phyloP scores from a whole-genome alignment of 106 monocot genomes.

The Dioscorea alata region DNA sequence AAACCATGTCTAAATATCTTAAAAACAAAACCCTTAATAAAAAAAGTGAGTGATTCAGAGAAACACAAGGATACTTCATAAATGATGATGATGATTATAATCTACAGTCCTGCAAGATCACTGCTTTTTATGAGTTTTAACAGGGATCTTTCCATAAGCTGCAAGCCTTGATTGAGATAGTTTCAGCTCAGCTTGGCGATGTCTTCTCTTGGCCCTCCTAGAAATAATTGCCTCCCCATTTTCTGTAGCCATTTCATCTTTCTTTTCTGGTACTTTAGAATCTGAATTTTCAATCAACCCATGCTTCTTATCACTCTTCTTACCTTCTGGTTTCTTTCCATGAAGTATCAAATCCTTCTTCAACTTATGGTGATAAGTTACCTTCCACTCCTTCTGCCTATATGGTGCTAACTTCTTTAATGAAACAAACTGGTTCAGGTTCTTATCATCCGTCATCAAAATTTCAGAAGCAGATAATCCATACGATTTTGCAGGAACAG shows the following conservation, averaged over 20 bases:
- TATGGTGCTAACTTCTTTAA: slow-evolving; percentile 89
- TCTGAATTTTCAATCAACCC: background rate
- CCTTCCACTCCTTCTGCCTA: slow-evolving; percentile 78
- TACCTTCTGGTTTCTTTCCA: slow-evolving; percentile 21
- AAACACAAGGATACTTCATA: too few relatives aligned
- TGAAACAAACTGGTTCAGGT: slow-evolving; percentile 96
- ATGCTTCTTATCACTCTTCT: slow-evolving; percentile 26
- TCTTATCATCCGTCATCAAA: slow-evolving; percentile 60
- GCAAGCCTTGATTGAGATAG: slow-evolving; percentile 33
- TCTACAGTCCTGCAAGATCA: background rate
- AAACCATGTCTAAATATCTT: too few relatives aligned
- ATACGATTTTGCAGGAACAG: slow-evolving; percentile 55
- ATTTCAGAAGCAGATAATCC: slow-evolving; percentile 71
- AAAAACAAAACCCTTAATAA: too few relatives aligned
- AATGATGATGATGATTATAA: too few relatives aligned
- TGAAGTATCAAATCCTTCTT: slow-evolving; percentile 52
- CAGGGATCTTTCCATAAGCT: slow-evolving; percentile 55
- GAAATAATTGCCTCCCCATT: slow-evolving; percentile 31
- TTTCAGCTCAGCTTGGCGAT: slow-evolving; percentile 46
- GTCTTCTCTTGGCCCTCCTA: slow-evolving; percentile 36
- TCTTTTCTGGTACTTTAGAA: slow-evolving; percentile 6
- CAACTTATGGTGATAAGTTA: slow-evolving; percentile 67
- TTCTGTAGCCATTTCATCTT: slow-evolving; percentile 14
- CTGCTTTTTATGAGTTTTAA: slow-evolving; percentile 38
- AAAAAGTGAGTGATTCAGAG: too few relatives aligned